Conservation (phyloP, 2,329 filamentous ascomycete species). For the Alternaria ethzedia region DNA sequence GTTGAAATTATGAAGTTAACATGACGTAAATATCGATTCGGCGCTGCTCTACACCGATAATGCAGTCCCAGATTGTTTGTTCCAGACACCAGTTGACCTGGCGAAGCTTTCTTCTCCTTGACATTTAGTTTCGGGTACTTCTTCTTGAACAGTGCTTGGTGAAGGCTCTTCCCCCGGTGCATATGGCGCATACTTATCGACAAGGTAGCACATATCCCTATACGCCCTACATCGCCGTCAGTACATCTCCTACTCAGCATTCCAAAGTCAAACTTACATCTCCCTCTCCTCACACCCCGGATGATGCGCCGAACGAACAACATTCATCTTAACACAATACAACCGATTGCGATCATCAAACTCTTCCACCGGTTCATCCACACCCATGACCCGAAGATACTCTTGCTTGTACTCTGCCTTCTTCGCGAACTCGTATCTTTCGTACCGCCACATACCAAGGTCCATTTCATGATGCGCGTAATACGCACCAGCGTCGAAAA, state of each 20-base stretch:
- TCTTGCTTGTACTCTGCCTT: background rate
- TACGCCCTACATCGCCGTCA: background rate
- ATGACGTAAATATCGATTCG: too few species aligned
- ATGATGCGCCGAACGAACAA: background rate
- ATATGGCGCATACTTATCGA: background rate
- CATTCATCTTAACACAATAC: background rate
- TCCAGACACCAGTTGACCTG: background rate
- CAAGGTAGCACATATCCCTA: background rate
- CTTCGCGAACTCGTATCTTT: background rate
- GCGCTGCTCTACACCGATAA: background rate
- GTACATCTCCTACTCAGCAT: background rate
- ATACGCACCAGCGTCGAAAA: background rate
- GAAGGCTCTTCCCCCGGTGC: background rate
- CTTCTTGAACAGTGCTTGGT: background rate
- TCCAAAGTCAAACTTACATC: too few species aligned
- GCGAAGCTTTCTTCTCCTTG: background rate
- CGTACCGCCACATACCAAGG: background rate
- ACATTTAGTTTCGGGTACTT: background rate
- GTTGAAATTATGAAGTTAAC: too few species aligned
- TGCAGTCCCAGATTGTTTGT: fast-evolving
- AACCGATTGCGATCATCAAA: background rate
- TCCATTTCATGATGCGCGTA: background rate
- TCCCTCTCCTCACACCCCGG: too few species aligned
- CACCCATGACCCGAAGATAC: background rate
- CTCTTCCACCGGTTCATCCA: background rate